Conservation (phyloP, 2,329 filamentous ascomycete genomes). For the Pseudogymnoascus sp. region DNA sequence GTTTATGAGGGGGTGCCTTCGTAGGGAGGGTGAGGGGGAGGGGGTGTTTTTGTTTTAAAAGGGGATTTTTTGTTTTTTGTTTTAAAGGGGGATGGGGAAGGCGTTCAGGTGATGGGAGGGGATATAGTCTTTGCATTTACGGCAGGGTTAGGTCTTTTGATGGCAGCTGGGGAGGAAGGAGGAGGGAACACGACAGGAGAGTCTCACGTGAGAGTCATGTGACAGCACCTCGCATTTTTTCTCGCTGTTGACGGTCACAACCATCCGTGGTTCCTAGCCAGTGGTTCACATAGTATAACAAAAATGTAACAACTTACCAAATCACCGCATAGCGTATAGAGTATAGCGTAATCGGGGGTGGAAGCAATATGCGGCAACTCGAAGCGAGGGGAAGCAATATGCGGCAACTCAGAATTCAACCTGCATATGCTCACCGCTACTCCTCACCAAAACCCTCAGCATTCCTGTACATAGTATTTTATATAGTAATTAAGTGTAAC, state of each 20-base stretch:
- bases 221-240: background rate
- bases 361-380: too few species aligned
- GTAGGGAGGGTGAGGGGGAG: background rate
- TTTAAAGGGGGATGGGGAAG: background rate
- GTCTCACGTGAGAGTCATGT: background rate
- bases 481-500: too few species aligned
- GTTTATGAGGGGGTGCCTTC: conserved; percentile 60
- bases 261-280: background rate
- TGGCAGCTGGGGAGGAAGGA: background rate
- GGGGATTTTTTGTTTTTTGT: background rate
- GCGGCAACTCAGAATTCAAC: too few species aligned
- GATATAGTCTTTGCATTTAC: background rate
- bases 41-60: background rate
- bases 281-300: background rate
- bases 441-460: too few species aligned
- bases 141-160: background rate
- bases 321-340: too few species aligned
- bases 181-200: background rate
- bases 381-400: too few species aligned
- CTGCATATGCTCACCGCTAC: too few species aligned
- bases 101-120: background rate
- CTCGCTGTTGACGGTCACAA: background rate
- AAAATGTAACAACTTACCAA: background rate
- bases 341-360: too few species aligned
- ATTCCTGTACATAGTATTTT: too few species aligned